Evolutionary conservation across 192 early-diverging fungal genomes (phyloP).

Genomic region (Spizellomyces sp.): DNA sequence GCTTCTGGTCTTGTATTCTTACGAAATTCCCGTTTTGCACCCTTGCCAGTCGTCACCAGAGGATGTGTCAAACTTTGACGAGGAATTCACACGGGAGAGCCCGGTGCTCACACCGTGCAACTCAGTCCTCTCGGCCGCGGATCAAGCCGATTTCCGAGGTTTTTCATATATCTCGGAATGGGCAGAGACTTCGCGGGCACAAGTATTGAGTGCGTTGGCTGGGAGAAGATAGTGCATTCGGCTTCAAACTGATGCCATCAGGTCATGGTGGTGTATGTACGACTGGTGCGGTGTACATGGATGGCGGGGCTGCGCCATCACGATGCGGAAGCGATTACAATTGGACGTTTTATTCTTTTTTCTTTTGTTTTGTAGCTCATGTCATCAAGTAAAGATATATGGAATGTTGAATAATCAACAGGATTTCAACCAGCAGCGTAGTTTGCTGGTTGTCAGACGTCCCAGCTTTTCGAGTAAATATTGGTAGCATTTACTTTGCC

Average conservation of each 20-base stretch:
- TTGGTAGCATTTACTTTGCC: too few relatives aligned
- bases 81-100: slow-evolving; percentile 94
- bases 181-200: slow-evolving; percentile 24
- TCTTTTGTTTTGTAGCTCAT: too few relatives aligned
- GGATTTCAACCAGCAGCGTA: too few relatives aligned
- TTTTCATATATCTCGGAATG: slow-evolving; percentile 72
- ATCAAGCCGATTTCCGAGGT: slow-evolving; percentile 92
- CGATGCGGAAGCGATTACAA: background rate
- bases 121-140: slow-evolving; percentile 71
- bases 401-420: too few relatives aligned
- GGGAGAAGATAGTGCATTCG: background rate
- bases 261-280: too few relatives aligned
- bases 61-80: slow-evolving; percentile 98
- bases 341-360: too few relatives aligned
- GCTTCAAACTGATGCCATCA: too few relatives aligned
- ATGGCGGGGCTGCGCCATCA: too few relatives aligned
- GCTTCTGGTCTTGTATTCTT: background rate
- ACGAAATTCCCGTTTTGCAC: slow-evolving; percentile 9
- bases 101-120: slow-evolving; percentile 93
- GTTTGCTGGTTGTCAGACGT: too few relatives aligned
- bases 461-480: too few relatives aligned
- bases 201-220: background rate
- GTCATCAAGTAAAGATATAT: too few relatives aligned
- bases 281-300: too few relatives aligned
- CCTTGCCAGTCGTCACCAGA: slow-evolving; percentile 59